Evolutionary conservation across 192 early-diverging fungal species (phyloP).

Genomic region (Coemansia sp.): DNA sequence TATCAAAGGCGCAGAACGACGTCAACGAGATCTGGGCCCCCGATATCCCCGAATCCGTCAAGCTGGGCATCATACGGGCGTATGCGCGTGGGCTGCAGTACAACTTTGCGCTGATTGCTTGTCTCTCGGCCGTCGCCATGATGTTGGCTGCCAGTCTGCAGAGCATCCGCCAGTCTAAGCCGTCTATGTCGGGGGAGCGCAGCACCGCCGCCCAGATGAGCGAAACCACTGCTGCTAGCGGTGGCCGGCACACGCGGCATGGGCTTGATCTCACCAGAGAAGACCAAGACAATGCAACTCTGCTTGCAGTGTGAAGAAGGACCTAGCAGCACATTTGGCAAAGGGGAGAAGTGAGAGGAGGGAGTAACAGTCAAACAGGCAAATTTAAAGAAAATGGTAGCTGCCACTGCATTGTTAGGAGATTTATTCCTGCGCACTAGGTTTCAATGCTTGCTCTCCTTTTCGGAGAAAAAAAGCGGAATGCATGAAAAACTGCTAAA

Average conservation of each 20-base stretch:
- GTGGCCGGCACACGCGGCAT: constrained; percentile 27
- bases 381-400: no score
- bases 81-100: constrained; percentile 52
- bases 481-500: no score
- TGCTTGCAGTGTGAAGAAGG: neutral
- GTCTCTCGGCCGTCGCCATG: constrained; percentile 32
- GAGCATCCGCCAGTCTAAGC: constrained; percentile 44
- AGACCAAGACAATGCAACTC: constrained; percentile 15
- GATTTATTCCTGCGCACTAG: no score
- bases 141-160: constrained; percentile 43
- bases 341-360: neutral
- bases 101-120: constrained; percentile 49
- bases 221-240: constrained; percentile 5
- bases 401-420: no score
- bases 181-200: constrained; percentile 14
- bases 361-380: no score
- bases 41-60: constrained; percentile 30
- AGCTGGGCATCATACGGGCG: constrained; percentile 40
- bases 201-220: constrained; percentile 1
- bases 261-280: constrained; percentile 35
- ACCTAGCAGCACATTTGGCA: no score
- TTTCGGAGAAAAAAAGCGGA: no score
- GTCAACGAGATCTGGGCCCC: constrained; percentile 49
- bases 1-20: constrained; percentile 47
- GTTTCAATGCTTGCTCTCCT: no score